Evolutionary conservation across 1,139 yeast genomes (phyloP).

Genomic region (Barnettozyma hawaiiensis): DNA sequence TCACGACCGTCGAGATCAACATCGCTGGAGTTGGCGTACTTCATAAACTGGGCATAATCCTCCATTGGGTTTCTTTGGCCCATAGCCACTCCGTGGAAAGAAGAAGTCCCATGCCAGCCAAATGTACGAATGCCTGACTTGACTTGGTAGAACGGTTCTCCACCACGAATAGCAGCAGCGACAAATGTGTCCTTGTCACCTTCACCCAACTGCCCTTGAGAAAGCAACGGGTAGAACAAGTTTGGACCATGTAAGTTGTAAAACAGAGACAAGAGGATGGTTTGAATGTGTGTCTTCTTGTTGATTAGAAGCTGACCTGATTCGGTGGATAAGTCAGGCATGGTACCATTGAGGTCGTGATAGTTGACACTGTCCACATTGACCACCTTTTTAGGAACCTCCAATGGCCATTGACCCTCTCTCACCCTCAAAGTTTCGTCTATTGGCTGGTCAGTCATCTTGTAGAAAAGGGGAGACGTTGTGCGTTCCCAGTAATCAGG

Average conservation of each 20-base stretch:
- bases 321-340: conserved; percentile 79
- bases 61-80: conserved; percentile 26
- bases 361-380: conserved; percentile 40
- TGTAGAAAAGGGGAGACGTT: conserved; percentile 54
- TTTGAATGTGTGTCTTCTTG: conserved; percentile 58
- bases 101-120: conserved; percentile 14
- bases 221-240: conserved; percentile 69
- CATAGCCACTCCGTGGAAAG: conserved; percentile 24
- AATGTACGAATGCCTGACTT: neutral
- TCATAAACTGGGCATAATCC: neutral
- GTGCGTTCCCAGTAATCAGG: conserved; percentile 69
- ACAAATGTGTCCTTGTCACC: conserved; percentile 88
- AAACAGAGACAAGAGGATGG: conserved; percentile 63
- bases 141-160: conserved; percentile 58
- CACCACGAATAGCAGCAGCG: conserved; percentile 66
- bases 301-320: conserved; percentile 74
- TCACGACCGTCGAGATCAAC: neutral
- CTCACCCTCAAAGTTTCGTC: conserved; percentile 38
- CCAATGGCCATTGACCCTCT: conserved; percentile 25
- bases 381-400: conserved; percentile 20
- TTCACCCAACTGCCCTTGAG: conserved; percentile 84
- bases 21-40: neutral
- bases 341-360: conserved; percentile 63
- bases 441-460: conserved; percentile 44
- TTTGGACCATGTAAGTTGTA: conserved; percentile 77